Evolutionary conservation across 352 stramenopile genomes (phyloP), one percentile per base, ranked within the genome.

Genomic region (Globisporangium okanoganense): DNA sequence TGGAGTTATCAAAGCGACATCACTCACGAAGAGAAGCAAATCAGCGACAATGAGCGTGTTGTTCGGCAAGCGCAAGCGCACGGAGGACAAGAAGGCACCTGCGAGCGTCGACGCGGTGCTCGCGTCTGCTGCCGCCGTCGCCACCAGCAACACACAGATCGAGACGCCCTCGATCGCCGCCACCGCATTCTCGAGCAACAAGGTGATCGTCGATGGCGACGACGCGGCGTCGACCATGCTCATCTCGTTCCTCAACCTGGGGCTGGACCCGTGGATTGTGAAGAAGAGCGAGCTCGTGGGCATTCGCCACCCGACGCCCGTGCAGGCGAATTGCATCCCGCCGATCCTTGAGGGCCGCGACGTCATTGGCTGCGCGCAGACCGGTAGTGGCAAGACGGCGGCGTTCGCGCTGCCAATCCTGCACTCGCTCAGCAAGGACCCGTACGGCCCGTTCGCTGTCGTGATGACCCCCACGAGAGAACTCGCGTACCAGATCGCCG

Each of bases 341-440:
- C 76, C 83, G 25, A 91, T 97, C 18, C 75, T 98, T 12, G 65
- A 74, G 6, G 92, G 95, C 3, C 82, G 85, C n/a, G 86, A 98
- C 60, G 90, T 99, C 8, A 77, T 98, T 41, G 95, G 88, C 41
- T 93, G 91, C 40, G 93, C 96, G 16, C 90, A 97, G 66, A 98
- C 95, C 10, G 98, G 98, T 52, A 97, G 79, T 45, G 98, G 98
- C 33, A 99, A 99, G 84, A 99, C 98, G 13, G 97, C 96, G 20
- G 95, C 97, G 16, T 99, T 99, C 73, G 93, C 92, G 27, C 80
- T 99, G 41, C 97, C 97, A 10, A 99, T 99, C 66, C 78, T 99
- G 27, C 93, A 99, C 62, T 67, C 74, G 14, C 79, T 99, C n/a
- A 94, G 85, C 54, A 81, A 93, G 50, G 95, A 99, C 56, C 85